phyloP scores from a whole-genome alignment of 2,329 filamentous ascomycete species.

The Niveomyces coronatus region DNA sequence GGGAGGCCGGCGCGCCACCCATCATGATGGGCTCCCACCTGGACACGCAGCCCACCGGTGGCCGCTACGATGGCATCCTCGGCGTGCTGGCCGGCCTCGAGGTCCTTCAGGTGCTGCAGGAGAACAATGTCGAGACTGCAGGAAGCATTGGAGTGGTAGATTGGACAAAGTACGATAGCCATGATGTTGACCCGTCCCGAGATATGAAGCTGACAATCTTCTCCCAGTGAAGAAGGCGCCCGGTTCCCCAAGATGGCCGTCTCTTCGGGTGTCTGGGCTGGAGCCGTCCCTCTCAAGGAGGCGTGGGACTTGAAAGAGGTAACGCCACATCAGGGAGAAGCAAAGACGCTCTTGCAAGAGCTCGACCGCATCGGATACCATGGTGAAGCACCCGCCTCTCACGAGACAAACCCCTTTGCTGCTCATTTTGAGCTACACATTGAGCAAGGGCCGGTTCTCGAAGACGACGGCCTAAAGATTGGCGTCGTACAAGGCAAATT shows the following conservation, averaged over 20 bases:
- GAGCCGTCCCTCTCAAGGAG: constrained; percentile 47
- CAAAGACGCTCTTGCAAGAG: constrained; percentile 28
- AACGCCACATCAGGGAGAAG: constrained; percentile 16
- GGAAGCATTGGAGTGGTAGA: constrained; percentile 66
- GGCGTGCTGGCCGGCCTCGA: constrained; percentile 66
- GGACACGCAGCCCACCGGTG: constrained; percentile 54
- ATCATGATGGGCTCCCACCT: constrained; percentile 59
- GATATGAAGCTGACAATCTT: neutral
- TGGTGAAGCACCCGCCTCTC: constrained; percentile 16
- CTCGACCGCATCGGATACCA: constrained; percentile 59
- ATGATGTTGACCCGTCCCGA: neutral
- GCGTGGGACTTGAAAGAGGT: constrained; percentile 56
- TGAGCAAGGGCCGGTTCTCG: constrained; percentile 70
- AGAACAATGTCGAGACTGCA: constrained; percentile 56
- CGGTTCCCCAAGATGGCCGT: constrained; percentile 68
- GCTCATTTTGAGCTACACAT: constrained; percentile 81
- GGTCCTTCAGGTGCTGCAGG: constrained; percentile 54
- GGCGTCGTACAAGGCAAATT: constrained; percentile 21
- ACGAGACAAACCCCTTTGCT: constrained; percentile 43
- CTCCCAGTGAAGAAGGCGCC: constrained; percentile 69
- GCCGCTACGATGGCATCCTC: constrained; percentile 69
- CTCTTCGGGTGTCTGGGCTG: constrained; percentile 71
- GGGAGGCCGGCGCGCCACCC: constrained; percentile 46
- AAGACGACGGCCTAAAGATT: constrained; percentile 26
- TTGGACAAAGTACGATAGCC: constrained; percentile 53